Evolutionary conservation across 805 yeast species (phyloP).

Genomic region (Aciculoconidium aculeatum): DNA sequence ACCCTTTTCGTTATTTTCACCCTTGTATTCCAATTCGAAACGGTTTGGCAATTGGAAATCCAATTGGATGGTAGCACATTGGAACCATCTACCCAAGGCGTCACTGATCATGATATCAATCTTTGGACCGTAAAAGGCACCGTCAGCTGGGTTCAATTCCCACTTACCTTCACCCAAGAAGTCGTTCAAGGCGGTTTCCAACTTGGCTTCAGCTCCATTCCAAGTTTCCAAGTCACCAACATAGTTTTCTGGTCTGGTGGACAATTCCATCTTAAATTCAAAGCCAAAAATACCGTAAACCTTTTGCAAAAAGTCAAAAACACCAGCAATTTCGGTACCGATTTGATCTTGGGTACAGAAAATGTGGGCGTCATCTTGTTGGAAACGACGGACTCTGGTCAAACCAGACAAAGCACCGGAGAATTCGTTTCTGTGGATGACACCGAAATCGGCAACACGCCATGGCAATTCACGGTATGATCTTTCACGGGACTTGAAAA

Average conservation of each 20-base stretch:
- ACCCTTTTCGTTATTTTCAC: slow-evolving; percentile 49
- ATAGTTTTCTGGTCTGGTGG: slow-evolving; percentile 95
- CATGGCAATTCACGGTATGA: slow-evolving; percentile 96
- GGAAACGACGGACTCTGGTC: slow-evolving; percentile 98
- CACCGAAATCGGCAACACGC: slow-evolving; percentile 99
- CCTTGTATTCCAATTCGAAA: slow-evolving; percentile 83
- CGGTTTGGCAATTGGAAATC: slow-evolving; percentile 97
- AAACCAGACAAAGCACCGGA: slow-evolving; percentile 87
- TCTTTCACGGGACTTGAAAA: slow-evolving; percentile 88
- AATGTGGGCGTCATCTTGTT: slow-evolving; percentile 98
- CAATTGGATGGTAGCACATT: slow-evolving; percentile 97
- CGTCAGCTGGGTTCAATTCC: slow-evolving; percentile 96
- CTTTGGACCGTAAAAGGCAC: slow-evolving; percentile 95
- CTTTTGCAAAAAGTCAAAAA: slow-evolving; percentile 78
- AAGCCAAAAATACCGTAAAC: slow-evolving; percentile 91
- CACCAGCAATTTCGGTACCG: slow-evolving; percentile 73
- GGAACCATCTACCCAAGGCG: slow-evolving; percentile 94
- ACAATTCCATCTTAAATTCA: slow-evolving; percentile 92
- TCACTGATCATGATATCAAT: slow-evolving; percentile 94
- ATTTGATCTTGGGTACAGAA: slow-evolving; percentile 93
- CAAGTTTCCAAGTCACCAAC: slow-evolving; percentile 94
- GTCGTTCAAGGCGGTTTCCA: slow-evolving; percentile 73
- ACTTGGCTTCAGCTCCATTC: slow-evolving; percentile 83
- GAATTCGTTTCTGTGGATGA: slow-evolving; percentile 92
- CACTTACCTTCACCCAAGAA: slow-evolving; percentile 78